A percentile compares a stretch with the other conserved stretches of the same genome.
phyloP scores from a whole-genome alignment of 148 eudicot genomes.

The Salicornia ramosissima region DNA sequence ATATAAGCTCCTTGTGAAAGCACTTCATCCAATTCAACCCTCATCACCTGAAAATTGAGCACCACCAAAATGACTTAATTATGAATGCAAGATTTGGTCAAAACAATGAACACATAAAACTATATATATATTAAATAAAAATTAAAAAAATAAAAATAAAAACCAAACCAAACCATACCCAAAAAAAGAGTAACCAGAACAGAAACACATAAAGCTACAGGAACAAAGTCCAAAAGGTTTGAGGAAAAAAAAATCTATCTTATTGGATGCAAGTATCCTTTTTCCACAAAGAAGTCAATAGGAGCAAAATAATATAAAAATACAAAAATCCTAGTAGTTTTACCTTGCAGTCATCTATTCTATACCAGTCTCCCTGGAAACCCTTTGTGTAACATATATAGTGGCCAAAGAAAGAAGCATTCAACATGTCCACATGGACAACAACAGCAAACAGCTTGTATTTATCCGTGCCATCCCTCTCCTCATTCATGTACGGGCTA shows the following conservation, averaged over 20 bases:
- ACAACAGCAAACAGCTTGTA: constrained; percentile 84
- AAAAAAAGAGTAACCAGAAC: too few species aligned
- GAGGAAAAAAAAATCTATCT: too few species aligned
- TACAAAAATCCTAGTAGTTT: not conserved
- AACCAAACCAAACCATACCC: too few species aligned
- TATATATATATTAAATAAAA: not conserved
- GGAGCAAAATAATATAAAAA: not conserved
- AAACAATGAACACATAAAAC: not conserved
- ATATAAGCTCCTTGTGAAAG: constrained; percentile 96
- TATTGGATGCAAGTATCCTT: too few species aligned
- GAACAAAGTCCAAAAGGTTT: too few species aligned
- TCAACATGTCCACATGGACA: constrained; percentile 94
- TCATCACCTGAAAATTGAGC: constrained; percentile 45
- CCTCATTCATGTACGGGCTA: constrained; percentile 77
- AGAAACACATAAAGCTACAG: too few species aligned
- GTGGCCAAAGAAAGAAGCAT: constrained; percentile 93
- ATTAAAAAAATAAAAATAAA: not conserved
- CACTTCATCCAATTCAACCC: constrained; percentile 84
- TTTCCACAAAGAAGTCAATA: too few species aligned
- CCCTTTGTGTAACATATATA: constrained; percentile 83
- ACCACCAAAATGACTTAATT: not conserved
- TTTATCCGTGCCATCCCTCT: constrained; percentile 48
- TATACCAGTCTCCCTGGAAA: constrained; percentile 77
- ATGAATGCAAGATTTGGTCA: too few species aligned
- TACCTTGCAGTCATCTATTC: constrained; percentile 95